Evolutionary conservation across 1,139 yeast genomes (phyloP).

Genomic region (Kodamaea sp.): DNA sequence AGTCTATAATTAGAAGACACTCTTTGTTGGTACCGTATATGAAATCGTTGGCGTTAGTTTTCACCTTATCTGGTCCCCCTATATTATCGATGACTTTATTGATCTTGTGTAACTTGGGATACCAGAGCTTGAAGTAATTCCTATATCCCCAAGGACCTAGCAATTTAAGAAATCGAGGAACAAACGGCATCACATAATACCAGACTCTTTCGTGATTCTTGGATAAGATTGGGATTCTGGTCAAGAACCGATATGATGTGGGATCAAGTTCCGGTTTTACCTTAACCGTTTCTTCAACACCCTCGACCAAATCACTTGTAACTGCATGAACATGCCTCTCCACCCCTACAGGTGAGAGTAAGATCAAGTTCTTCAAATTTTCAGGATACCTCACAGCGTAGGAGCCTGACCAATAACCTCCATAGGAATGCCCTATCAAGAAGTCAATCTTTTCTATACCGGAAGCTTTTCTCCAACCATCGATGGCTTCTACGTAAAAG

Average conservation of each 20-base stretch:
- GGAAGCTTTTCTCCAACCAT: conserved; percentile 37
- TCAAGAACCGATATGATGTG: conserved; percentile 35
- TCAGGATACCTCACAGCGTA: conserved; percentile 50
- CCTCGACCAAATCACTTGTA: conserved; percentile 33
- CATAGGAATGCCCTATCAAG: conserved; percentile 48
- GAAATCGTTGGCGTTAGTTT: conserved; percentile 30
- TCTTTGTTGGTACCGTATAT: conserved; percentile 46
- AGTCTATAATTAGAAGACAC: conserved; percentile 49
- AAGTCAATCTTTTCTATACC: conserved; percentile 39
- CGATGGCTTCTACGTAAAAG: conserved; percentile 40
- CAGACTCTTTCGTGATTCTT: conserved; percentile 30
- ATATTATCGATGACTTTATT: conserved; percentile 39
- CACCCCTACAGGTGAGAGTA: conserved; percentile 91
- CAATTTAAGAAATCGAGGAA: conserved; percentile 45
- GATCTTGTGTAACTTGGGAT: conserved; percentile 44
- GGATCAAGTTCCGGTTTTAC: conserved; percentile 42
- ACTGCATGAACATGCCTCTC: conserved; percentile 70
- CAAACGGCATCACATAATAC: conserved; percentile 44
- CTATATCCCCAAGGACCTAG: conserved; percentile 56
- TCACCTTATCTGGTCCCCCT: conserved; percentile 33
- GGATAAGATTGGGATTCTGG: conserved; percentile 47
- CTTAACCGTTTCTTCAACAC: conserved; percentile 10
- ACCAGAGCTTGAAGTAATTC: conserved; percentile 47
- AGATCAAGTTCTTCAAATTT: conserved; percentile 61
- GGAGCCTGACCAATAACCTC: conserved; percentile 50